These are phyloP conservation scores for Tolypocladium ophioglossoides DNA, from an alignment of 2,329 filamentous ascomycete species.

Conservation along the genomic window DNA sequence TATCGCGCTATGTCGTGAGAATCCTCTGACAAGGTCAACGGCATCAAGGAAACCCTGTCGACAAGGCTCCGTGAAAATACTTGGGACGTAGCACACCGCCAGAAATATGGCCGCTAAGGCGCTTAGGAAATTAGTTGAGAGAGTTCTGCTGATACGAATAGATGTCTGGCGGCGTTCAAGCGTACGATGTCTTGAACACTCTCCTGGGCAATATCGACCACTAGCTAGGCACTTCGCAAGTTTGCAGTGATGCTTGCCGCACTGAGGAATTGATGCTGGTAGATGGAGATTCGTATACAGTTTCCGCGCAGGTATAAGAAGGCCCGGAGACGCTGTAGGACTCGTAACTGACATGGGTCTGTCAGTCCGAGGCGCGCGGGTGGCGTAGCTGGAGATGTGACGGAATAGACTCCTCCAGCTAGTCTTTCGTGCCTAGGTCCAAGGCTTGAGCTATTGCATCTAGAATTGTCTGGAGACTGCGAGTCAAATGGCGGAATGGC, in stretches of 20 bases:
- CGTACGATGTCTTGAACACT: conserved; percentile 11
- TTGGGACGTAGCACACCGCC: conserved; percentile 33
- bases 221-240: conserved; percentile 20
- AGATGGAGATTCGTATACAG: conserved; percentile 30
- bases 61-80: conserved; percentile 26
- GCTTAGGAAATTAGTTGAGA: conserved; percentile 17
- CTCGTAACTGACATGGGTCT: conserved; percentile 19
- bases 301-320: conserved; percentile 32
- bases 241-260: conserved; percentile 23
- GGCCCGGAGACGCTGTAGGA: conserved; percentile 28
- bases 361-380: conserved; percentile 24
- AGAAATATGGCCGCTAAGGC: conserved; percentile 26
- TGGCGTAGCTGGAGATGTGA: conserved; percentile 25
- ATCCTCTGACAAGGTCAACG: conserved; percentile 18
- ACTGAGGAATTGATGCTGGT: conserved; percentile 28
- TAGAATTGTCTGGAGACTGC: conserved; percentile 20
- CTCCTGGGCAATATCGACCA: conserved; percentile 19
- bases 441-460: conserved; percentile 27
- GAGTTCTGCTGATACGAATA: conserved; percentile 13
- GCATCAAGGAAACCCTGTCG: conserved; percentile 20
- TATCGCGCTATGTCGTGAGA: conserved; percentile 20
- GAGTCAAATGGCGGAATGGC: conserved; percentile 27
- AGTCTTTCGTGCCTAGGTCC: conserved; percentile 31
- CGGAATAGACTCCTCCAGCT: conserved; percentile 35
- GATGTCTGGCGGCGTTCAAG: conserved; percentile 12